phyloP scores from a whole-genome alignment of 2,329 filamentous ascomycete species.

The Periglandula ipomoeae region DNA sequence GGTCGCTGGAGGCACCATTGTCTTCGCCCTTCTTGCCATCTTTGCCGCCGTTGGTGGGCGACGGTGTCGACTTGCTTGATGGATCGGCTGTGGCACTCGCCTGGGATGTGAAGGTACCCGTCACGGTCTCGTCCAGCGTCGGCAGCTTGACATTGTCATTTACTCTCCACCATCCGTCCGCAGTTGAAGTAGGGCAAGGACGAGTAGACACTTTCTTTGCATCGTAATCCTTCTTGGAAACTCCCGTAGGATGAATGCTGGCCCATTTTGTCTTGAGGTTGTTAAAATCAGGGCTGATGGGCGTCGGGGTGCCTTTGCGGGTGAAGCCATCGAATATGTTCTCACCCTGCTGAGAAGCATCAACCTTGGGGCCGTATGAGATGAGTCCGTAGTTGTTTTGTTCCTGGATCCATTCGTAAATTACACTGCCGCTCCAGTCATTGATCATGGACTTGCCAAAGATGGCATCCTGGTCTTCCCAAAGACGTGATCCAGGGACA shows the following conservation, averaged over 20 bases:
- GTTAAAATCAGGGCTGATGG: conserved; percentile 65
- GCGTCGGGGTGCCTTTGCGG: conserved; percentile 63
- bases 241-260: conserved; percentile 58
- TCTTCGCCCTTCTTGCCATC: conserved; percentile 9
- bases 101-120: conserved; percentile 15
- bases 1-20: conserved; percentile 15
- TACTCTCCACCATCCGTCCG: conserved; percentile 71
- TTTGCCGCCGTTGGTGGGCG: neutral
- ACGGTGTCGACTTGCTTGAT: conserved; percentile 3
- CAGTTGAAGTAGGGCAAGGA: conserved; percentile 60
- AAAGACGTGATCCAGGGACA: conserved; percentile 48
- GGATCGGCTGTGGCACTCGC: conserved; percentile 11
- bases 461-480: conserved; percentile 67
- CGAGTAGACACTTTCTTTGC: conserved; percentile 52
- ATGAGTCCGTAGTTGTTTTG: conserved; percentile 75
- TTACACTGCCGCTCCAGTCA: conserved; percentile 65
- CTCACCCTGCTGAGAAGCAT: conserved; percentile 42
- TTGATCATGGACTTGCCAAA: conserved; percentile 64
- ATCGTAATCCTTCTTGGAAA: conserved; percentile 57
- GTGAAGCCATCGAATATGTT: conserved; percentile 56
- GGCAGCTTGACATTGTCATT: conserved; percentile 62
- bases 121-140: conserved; percentile 48
- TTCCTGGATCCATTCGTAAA: conserved; percentile 89
- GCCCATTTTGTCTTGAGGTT: conserved; percentile 74
- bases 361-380: conserved; percentile 57